Evolutionary conservation across 106 monocot species (phyloP).

Genomic region (Apostasia ramifera): DNA sequence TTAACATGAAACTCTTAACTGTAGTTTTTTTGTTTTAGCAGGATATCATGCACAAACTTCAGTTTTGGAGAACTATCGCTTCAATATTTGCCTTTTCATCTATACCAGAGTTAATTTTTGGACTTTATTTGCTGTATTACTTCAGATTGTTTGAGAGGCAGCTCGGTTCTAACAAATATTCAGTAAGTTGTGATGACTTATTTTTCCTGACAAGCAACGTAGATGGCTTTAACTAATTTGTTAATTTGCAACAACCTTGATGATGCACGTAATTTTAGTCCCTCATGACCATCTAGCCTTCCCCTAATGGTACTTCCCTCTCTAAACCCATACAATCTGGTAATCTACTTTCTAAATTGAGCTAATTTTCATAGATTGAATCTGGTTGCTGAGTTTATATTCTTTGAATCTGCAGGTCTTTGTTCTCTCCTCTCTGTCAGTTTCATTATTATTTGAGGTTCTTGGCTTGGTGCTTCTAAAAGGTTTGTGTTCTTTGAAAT

Average conservation of each 20-base stretch:
- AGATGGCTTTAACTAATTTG: no score
- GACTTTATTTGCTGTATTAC: slow-evolving; percentile 76
- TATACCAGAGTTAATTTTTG: slow-evolving; percentile 75
- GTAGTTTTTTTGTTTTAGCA: neutral
- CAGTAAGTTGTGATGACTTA: slow-evolving; percentile 38
- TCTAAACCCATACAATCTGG: no score
- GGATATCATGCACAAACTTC: slow-evolving; percentile 3
- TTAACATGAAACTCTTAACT: neutral
- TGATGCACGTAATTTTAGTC: no score
- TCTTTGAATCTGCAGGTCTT: slow-evolving; percentile 48
- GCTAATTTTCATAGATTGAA: no score
- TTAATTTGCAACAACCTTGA: no score
- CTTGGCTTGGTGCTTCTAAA: slow-evolving; percentile 39
- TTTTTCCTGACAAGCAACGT: neutral
- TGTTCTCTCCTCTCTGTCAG: slow-evolving; percentile 36
- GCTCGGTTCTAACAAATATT: slow-evolving; percentile 86
- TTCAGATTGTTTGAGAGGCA: slow-evolving; percentile 94
- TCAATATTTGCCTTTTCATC: slow-evolving; percentile 78
- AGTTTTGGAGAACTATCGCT: slow-evolving; percentile 50
- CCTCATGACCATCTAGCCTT: no score
- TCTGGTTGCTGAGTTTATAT: slow-evolving; percentile 2
- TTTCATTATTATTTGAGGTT: slow-evolving; percentile 37
- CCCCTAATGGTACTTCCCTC: no score
- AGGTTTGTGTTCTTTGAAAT: slow-evolving; percentile 29
- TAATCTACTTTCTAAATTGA: no score